Percentiles rank a stretch among this genome's conserved stretches.
Evolutionary conservation across 2,329 filamentous ascomycete species (phyloP).

Genomic region (Diaporthe amygdali): DNA sequence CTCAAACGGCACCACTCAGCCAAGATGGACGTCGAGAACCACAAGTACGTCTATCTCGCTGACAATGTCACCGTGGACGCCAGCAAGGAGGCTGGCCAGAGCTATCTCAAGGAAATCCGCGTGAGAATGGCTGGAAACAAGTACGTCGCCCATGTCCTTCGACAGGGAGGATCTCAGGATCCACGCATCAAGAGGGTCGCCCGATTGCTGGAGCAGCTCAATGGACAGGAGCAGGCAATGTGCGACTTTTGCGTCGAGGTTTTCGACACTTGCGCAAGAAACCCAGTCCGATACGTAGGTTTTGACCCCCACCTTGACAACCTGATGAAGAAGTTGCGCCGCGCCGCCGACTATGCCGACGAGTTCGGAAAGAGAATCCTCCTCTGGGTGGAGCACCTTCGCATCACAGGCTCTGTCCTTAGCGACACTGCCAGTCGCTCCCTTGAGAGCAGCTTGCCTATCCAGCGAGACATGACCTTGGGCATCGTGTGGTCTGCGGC

Average conservation of each 20-base stretch:
- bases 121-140: not conserved
- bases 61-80: not conserved
- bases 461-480: not conserved
- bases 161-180: not conserved
- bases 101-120: not conserved
- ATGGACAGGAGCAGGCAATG: not conserved
- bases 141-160: not conserved
- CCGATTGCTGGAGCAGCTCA: not conserved
- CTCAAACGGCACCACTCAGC: not conserved
- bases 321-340: not conserved
- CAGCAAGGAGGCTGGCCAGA: not conserved
- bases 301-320: not conserved
- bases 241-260: not conserved
- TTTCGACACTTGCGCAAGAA: not conserved
- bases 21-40: constrained; percentile 6
- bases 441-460: not conserved
- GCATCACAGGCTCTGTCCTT: not conserved
- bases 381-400: constrained; percentile 2
- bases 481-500: constrained; percentile 3
- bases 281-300: not conserved
- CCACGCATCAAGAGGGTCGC: constrained; percentile 1
- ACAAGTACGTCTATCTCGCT: not conserved
- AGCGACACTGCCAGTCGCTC: not conserved
- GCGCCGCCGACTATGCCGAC: not conserved
- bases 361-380: constrained; percentile 14